phyloP scores from a whole-genome alignment of 768 basidiomycete genomes.

The Xanthoconium purpureum region DNA sequence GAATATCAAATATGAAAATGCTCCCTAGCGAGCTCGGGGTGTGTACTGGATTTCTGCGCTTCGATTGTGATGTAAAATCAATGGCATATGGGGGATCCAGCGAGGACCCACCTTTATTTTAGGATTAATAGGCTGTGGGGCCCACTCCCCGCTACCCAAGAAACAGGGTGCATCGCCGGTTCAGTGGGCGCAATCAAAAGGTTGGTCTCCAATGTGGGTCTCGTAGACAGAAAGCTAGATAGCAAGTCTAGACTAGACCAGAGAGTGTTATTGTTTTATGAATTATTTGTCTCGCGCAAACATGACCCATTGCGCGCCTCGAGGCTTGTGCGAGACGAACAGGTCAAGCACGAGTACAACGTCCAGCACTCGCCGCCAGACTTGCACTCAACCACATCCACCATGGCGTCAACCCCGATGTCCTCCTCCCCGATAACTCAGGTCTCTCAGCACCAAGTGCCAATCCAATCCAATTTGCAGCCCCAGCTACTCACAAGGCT shows the following conservation, averaged over 20 bases:
- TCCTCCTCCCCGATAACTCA: slow-evolving; percentile 59
- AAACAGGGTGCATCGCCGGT: background rate
- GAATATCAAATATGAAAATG: slow-evolving; percentile 22
- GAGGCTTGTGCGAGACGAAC: slow-evolving; percentile 28
- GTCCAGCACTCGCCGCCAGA: slow-evolving; percentile 8
- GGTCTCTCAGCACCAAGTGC: slow-evolving; percentile 50
- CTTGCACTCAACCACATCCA: slow-evolving; percentile 16
- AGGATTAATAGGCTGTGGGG: slow-evolving; percentile 1
- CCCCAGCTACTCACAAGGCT: slow-evolving; percentile 87
- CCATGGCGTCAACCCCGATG: slow-evolving; percentile 37
- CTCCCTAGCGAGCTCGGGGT: background rate
- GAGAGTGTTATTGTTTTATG: background rate
- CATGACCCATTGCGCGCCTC: slow-evolving; percentile 27
- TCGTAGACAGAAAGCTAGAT: background rate
- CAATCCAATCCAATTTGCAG: slow-evolving; percentile 69
- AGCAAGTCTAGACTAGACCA: background rate
- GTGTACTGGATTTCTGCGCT: background rate
- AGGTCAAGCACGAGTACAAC: slow-evolving; percentile 12
- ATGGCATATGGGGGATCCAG: slow-evolving; percentile 5
- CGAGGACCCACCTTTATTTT: slow-evolving; percentile 5
- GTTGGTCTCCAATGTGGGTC: background rate
- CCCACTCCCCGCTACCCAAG: background rate
- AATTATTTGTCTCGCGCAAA: slow-evolving; percentile 33
- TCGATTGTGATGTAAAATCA: slow-evolving; percentile 12
- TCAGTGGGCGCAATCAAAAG: background rate